Conservation (phyloP, 805 yeast genomes). For the Candida suzukii region DNA sequence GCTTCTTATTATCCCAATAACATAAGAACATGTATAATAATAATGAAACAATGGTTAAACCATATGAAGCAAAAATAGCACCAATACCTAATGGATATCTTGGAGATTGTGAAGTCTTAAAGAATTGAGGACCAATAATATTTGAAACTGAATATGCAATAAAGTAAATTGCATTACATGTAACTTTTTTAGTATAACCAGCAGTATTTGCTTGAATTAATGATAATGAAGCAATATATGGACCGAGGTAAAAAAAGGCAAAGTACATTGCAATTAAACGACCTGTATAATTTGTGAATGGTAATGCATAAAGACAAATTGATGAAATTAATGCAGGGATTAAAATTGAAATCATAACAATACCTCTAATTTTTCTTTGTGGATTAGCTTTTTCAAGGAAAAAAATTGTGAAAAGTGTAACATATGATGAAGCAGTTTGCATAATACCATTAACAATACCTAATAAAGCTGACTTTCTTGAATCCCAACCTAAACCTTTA, state of each 20-base stretch:
- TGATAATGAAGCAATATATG: constrained; percentile 24
- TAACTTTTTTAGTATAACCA: constrained; percentile 56
- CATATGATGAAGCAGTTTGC: constrained; percentile 18
- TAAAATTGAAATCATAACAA: constrained; percentile 18
- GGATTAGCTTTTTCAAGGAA: constrained; percentile 41
- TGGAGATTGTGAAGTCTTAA: constrained; percentile 52
- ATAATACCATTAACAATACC: constrained; percentile 28
- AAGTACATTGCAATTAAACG: constrained; percentile 16
- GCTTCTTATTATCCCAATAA: constrained; percentile 11
- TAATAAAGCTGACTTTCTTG: constrained; percentile 25
- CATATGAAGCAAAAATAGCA: constrained; percentile 30
- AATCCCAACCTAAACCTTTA: constrained; percentile 22
- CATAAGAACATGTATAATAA: constrained; percentile 20
- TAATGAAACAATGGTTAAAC: constrained; percentile 22
- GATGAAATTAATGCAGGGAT: constrained; percentile 22
- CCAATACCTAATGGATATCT: constrained; percentile 46
- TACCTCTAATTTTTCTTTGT: constrained; percentile 23
- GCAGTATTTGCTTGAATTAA: constrained; percentile 46
- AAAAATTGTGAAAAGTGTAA: constrained; percentile 36
- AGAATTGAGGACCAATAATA: constrained; percentile 69
- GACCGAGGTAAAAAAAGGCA: constrained; percentile 19
- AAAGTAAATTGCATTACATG: constrained; percentile 50
- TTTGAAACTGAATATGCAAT: constrained; percentile 65
- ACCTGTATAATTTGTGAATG: constrained; percentile 16
- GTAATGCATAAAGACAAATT: constrained; percentile 23